Evolutionary conservation across 1,284 basidiomycete genomes (phyloP).

Genomic region (Trichosporon faecale): DNA sequence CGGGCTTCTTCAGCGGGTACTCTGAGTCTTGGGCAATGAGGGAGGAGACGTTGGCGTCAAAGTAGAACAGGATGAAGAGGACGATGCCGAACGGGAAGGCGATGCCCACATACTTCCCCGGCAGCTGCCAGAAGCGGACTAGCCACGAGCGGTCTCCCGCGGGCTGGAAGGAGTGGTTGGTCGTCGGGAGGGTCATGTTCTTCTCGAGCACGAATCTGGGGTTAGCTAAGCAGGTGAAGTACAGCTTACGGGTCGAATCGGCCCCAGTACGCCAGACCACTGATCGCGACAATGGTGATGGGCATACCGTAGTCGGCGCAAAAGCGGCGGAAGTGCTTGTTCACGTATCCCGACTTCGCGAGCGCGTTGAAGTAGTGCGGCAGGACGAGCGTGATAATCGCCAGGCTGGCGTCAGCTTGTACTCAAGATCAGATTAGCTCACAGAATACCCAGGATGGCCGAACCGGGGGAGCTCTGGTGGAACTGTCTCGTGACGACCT

Average conservation of each 20-base stretch:
- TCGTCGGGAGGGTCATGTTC: slow-evolving; percentile 65
- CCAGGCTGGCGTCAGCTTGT: slow-evolving; percentile 56
- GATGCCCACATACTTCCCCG: slow-evolving; percentile 82
- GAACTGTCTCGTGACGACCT: slow-evolving; percentile 75
- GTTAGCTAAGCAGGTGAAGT: too few species aligned
- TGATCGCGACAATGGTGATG: slow-evolving; percentile 68
- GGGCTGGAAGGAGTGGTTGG: slow-evolving; percentile 65
- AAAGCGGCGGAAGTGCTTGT: slow-evolving; percentile 69
- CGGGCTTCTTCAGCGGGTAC: slow-evolving; percentile 85
- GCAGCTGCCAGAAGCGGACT: slow-evolving; percentile 85
- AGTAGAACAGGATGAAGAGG: slow-evolving; percentile 56
- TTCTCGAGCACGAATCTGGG: slow-evolving; percentile 54
- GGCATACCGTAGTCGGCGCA: slow-evolving; percentile 86
- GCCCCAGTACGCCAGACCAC: slow-evolving; percentile 80
- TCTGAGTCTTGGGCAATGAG: slow-evolving; percentile 89
- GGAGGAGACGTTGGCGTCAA: slow-evolving; percentile 57
- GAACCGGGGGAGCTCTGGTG: slow-evolving; percentile 56
- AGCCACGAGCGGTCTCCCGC: slow-evolving; percentile 77
- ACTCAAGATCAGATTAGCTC: slow-evolving; percentile 14
- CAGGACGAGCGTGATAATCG: slow-evolving; percentile 68
- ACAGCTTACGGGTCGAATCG: slow-evolving; percentile 58
- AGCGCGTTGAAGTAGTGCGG: slow-evolving; percentile 70
- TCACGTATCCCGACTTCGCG: slow-evolving; percentile 64
- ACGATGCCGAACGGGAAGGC: slow-evolving; percentile 57
- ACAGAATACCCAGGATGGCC: slow-evolving; percentile 64